Base-by-base conservation (phyloP, 1,284 basidiomycete genomes). In the Ceratobasidium sp. region DNA sequence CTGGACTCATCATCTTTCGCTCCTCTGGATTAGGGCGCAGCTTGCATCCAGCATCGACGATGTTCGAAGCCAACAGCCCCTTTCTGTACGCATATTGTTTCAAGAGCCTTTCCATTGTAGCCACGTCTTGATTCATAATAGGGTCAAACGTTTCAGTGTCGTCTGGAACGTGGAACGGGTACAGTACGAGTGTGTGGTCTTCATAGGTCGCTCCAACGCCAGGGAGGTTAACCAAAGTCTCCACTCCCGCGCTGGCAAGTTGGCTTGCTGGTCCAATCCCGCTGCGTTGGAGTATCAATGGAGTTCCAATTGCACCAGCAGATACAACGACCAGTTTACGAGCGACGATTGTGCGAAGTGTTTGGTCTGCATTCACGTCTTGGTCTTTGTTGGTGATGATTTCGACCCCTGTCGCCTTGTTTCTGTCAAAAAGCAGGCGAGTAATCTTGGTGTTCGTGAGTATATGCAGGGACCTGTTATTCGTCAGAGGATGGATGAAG, bases 121-220 rank as follows among this genome's bases (percentile, higher is more conserved):
- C 74, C 38, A 64, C 64, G 13, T 76, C 74, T 26, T 76, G 74
- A 26, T 67, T 26, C 9, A 76, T 10, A 28, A 76, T 48, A 1
- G 74, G 74, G 26, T 76, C 74, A 23, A 76, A 44, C 26, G 74
- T 76, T 13, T 66, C 74, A 15, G 61, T 56, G 15, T 76, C 74
- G 40, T 38, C 23, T 13, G 74, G 50, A 26, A 59, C 61, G 23
- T 57, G 33, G 64, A 54, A 76, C 20, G 64, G 46, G 26, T 28
- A 33, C 50, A 67, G 20, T 15, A 65, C 28, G n/a, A 76, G 52
- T 38, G 59, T 40, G 26, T 62, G 75, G 87, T 90, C 90, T 82
- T 88, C 85, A 77, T 88, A 89, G 38, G 87, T 84, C 79, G 89
- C 87, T 6, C 91, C 91, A 0, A 92, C 90, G 2, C 90, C 90